Evolutionary conservation across 1,284 basidiomycete genomes (phyloP).

Genomic region (Leccinum pseudoinsigne): DNA sequence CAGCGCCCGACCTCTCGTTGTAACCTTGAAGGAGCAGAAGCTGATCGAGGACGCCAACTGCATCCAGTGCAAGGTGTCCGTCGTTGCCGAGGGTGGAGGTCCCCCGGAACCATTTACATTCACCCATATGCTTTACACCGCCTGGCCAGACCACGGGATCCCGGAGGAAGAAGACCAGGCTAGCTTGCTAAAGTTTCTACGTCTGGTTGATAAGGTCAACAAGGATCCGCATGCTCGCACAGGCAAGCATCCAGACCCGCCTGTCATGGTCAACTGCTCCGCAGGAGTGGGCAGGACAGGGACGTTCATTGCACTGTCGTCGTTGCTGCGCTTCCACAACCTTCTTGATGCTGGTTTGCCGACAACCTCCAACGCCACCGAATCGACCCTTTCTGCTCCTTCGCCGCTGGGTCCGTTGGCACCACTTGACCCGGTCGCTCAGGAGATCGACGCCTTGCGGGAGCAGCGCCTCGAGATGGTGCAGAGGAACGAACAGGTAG

Average conservation of each 20-base stretch:
- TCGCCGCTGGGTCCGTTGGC: slow-evolving; percentile 62
- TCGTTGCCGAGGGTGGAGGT: slow-evolving; percentile 30
- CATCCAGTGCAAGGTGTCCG: slow-evolving; percentile 53
- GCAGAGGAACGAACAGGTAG: slow-evolving; percentile 65
- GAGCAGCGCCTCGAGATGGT: slow-evolving; percentile 86
- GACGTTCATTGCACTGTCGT: slow-evolving; percentile 79
- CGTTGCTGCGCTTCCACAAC: slow-evolving; percentile 60
- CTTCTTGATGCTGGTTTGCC: slow-evolving; percentile 39
- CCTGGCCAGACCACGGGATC: slow-evolving; percentile 85
- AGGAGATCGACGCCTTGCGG: slow-evolving; percentile 74
- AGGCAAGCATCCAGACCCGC: slow-evolving; percentile 54
- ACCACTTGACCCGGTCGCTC: slow-evolving; percentile 55
- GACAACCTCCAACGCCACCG: slow-evolving; percentile 22
- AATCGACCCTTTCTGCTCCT: slow-evolving; percentile 27
- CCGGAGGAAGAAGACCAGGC: slow-evolving; percentile 57
- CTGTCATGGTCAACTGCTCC: slow-evolving; percentile 82
- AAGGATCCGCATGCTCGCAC: slow-evolving; percentile 36
- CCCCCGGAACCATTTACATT: slow-evolving; percentile 47
- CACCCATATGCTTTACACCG: slow-evolving; percentile 69
- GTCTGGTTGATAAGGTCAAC: slow-evolving; percentile 62
- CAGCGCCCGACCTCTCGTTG: slow-evolving; percentile 45
- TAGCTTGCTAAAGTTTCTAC: slow-evolving; percentile 59
- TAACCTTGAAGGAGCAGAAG: slow-evolving; percentile 50
- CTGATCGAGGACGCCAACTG: slow-evolving; percentile 56
- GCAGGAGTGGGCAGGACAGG: slow-evolving; percentile 93